A percentile compares a stretch with the other conserved stretches of the same genome.
phyloP scores from a whole-genome alignment of 2,329 filamentous ascomycete genomes.

The Verticillium klebahnii region DNA sequence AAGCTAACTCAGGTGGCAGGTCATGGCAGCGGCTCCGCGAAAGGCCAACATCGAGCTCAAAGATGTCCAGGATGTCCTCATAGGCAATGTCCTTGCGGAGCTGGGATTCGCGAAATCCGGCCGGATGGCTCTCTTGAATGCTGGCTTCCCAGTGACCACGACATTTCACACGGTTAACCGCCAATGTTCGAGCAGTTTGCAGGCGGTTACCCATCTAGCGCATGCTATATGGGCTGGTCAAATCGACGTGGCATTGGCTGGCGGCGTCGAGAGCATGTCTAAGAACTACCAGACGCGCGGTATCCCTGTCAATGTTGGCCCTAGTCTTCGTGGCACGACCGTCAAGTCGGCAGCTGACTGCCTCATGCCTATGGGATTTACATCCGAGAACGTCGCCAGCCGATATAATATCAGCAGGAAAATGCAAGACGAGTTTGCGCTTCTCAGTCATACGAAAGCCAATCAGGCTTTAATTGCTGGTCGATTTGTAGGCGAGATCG shows the following conservation, averaged over 20 bases:
- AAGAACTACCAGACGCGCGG: slow-evolving; percentile 54
- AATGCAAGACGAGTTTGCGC: slow-evolving; percentile 62
- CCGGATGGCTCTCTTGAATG: slow-evolving; percentile 61
- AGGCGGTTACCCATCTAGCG: slow-evolving; percentile 58
- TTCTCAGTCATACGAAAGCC: slow-evolving; percentile 49
- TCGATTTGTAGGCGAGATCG: slow-evolving; percentile 57
- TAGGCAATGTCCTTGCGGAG: slow-evolving; percentile 63
- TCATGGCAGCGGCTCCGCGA: slow-evolving; percentile 43
- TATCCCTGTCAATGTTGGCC: background rate
- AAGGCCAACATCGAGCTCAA: slow-evolving; percentile 21
- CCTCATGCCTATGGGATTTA: slow-evolving; percentile 67
- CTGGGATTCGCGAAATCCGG: slow-evolving; percentile 64
- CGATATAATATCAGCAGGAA: slow-evolving; percentile 53
- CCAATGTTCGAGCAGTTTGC: slow-evolving; percentile 59
- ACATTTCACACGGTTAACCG: slow-evolving; percentile 64
- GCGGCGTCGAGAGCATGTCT: slow-evolving; percentile 70
- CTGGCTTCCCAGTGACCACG: slow-evolving; percentile 54
- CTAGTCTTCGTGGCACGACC: slow-evolving; percentile 39
- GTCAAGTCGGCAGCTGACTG: slow-evolving; percentile 58
- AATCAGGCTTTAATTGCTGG: slow-evolving; percentile 49
- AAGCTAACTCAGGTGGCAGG: background rate
- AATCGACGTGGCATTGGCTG: slow-evolving; percentile 57
- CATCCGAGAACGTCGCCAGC: slow-evolving; percentile 61
- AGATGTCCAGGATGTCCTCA: slow-evolving; percentile 57
- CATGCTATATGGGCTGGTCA: slow-evolving; percentile 57